phyloP scores from a whole-genome alignment of 768 basidiomycete species.

The Russula dissimulans region DNA sequence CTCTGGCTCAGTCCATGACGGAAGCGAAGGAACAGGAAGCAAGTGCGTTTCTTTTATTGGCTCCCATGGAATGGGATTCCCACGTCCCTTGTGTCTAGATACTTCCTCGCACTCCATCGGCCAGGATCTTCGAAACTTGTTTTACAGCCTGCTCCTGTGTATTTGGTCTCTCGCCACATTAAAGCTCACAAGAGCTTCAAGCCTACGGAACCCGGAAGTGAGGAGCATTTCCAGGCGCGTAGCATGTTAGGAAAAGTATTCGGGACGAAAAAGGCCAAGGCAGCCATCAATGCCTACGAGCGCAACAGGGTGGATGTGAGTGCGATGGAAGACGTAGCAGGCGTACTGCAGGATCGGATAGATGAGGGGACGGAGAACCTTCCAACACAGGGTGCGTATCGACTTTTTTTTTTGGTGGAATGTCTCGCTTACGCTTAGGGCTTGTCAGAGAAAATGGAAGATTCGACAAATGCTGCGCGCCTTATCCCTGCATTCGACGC shows the following conservation, averaged over 20 bases:
- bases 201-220: slow-evolving; percentile 39
- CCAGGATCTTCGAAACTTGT: slow-evolving; percentile 62
- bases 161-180: slow-evolving; percentile 67
- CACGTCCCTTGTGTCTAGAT: slow-evolving; percentile 37
- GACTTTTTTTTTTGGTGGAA: background rate
- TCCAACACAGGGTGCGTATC: slow-evolving; percentile 53
- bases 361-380: slow-evolving; percentile 59
- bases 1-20: slow-evolving; percentile 51
- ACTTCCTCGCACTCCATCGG: slow-evolving; percentile 77
- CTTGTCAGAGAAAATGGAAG: slow-evolving; percentile 57
- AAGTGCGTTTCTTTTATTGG: slow-evolving; percentile 37
- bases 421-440: background rate
- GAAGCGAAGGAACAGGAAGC: slow-evolving; percentile 49
- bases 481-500: slow-evolving; percentile 69
- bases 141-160: slow-evolving; percentile 56
- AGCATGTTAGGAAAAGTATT: slow-evolving; percentile 86
- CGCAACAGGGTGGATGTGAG: slow-evolving; percentile 83
- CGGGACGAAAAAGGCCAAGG: slow-evolving; percentile 90
- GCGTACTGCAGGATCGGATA: slow-evolving; percentile 77
- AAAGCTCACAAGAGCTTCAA: slow-evolving; percentile 71
- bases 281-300: slow-evolving; percentile 74
- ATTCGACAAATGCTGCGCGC: slow-evolving; percentile 50
- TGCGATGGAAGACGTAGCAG: slow-evolving; percentile 79
- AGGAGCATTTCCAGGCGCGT: slow-evolving; percentile 53
- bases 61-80: background rate